Conservation (phyloP, 1,284 basidiomycete genomes). For the Coriolopsis trogii region DNA sequence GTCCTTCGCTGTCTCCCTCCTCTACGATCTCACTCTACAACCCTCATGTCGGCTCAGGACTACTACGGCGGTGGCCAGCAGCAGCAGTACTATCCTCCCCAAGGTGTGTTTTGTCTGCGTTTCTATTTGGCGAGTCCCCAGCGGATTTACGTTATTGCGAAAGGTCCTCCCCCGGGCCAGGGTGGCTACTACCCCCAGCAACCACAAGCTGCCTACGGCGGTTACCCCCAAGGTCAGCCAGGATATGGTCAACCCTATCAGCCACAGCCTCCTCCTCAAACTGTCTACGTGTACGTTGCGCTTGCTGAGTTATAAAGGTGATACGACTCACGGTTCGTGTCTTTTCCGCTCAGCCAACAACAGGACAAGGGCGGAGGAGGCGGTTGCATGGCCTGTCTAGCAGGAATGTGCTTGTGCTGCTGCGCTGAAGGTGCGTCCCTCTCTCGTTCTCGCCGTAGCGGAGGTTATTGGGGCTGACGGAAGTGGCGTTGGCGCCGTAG, state of each 20-base stretch:
- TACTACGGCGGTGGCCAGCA: constrained; percentile 59
- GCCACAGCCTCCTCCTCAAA: constrained; percentile 70
- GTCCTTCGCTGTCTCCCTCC: constrained; percentile 8
- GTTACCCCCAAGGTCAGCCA: constrained; percentile 32
- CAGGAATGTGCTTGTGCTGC: constrained; percentile 74
- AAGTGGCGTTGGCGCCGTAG: constrained; percentile 40
- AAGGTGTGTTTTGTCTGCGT: constrained; percentile 45
- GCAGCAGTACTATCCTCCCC: constrained; percentile 67
- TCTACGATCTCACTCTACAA: constrained; percentile 13
- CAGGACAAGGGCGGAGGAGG: constrained; percentile 44
- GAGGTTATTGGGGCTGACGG: constrained; percentile 6
- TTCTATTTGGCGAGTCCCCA: not conserved
- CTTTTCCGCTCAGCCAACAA: constrained; percentile 24
- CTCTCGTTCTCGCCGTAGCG: constrained; percentile 7
- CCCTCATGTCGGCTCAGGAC: constrained; percentile 72
- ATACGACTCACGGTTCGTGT: not conserved
- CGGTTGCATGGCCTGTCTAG: constrained; percentile 71
- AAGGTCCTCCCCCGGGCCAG: constrained; percentile 62
- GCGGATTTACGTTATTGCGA: constrained; percentile 1
- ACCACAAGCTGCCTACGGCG: constrained; percentile 69
- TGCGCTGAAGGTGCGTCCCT: constrained; percentile 71
- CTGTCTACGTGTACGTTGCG: constrained; percentile 68
- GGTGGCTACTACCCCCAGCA: constrained; percentile 80
- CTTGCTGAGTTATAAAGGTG: not conserved
- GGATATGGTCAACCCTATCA: constrained; percentile 50